phyloP scores from a whole-genome alignment of 441 rosid genomes.

The Brassica hybrid region DNA sequence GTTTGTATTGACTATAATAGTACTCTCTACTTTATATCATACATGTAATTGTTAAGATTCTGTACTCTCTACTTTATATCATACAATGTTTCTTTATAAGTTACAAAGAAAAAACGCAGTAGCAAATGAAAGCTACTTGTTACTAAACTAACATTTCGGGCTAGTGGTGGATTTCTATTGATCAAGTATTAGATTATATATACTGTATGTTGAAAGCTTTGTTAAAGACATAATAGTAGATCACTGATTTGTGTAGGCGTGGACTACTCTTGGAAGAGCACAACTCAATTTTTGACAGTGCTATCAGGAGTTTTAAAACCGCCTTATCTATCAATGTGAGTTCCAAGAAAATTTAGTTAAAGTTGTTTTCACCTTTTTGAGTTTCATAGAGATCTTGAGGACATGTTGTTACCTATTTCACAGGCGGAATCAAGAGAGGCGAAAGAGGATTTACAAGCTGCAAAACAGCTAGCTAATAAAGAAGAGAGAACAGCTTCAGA shows the following conservation, averaged over 20 bases:
- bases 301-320: conserved; percentile 69
- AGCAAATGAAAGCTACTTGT: background rate
- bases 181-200: too few species aligned
- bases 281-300: conserved; percentile 81
- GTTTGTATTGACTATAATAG: too few species aligned
- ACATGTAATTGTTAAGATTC: too few species aligned
- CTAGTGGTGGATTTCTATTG: too few species aligned
- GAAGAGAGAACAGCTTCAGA: conserved; percentile 75
- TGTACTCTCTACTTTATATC: background rate
- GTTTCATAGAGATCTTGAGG: conserved; percentile 12
- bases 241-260: conserved; percentile 52
- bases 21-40: too few species aligned
- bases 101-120: too few species aligned
- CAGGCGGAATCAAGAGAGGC: conserved; percentile 69
- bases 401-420: conserved; percentile 5
- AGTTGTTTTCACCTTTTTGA: background rate
- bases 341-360: background rate
- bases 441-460: conserved; percentile 64
- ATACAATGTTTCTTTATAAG: too few species aligned
- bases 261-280: conserved; percentile 92
- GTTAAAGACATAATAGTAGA: too few species aligned
- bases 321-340: conserved; percentile 74
- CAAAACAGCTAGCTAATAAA: conserved; percentile 58
- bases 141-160: background rate
- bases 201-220: background rate